A percentile compares a stretch with the other conserved stretches of the same genome.
These are phyloP conservation scores for Trichosporon faecale DNA, from an alignment of 1,284 basidiomycete genomes.

Conservation along the genomic window DNA sequence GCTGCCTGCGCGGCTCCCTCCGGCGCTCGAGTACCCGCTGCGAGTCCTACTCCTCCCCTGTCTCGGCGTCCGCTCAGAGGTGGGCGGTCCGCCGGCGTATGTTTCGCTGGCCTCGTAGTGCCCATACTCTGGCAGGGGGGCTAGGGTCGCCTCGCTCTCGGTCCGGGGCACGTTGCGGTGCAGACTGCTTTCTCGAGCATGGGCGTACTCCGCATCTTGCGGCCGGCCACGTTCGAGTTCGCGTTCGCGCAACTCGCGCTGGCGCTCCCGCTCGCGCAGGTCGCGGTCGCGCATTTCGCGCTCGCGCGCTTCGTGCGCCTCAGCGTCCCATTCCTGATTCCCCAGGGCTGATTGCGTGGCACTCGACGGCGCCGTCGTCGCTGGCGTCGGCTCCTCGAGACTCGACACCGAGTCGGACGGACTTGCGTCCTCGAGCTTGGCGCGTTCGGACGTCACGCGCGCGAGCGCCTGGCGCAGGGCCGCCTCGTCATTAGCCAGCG, in stretches of 20 bases:
- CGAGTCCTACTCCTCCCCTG: constrained; percentile 19
- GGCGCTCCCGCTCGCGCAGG: not conserved
- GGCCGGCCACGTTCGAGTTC: not conserved
- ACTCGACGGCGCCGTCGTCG: not conserved
- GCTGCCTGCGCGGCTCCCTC: not conserved
- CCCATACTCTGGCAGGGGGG: not conserved
- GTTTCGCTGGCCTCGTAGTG: constrained; percentile 5
- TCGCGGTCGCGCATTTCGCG: not conserved
- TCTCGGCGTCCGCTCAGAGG: constrained; percentile 14
- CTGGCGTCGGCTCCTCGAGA: not conserved
- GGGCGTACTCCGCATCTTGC: not conserved
- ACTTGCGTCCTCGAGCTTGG: constrained; percentile 10
- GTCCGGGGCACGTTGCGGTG: constrained; percentile 4
- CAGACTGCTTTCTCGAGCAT: not conserved
- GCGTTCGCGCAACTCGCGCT: not conserved
- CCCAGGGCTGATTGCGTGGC: not conserved
- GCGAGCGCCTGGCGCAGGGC: not conserved
- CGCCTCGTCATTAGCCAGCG: not conserved
- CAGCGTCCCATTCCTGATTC: not conserved
- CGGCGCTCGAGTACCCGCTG: constrained; percentile 8
- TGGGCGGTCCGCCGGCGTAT: not conserved
- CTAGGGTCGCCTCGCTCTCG: constrained; percentile 21
- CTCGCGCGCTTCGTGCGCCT: not conserved
- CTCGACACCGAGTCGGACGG: constrained; percentile 9
- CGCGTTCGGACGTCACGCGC: not conserved